Evolutionary conservation across 768 basidiomycete genomes (phyloP), one percentile per base, ranked within the genome.

Genomic region (Mycena leptocephala): DNA sequence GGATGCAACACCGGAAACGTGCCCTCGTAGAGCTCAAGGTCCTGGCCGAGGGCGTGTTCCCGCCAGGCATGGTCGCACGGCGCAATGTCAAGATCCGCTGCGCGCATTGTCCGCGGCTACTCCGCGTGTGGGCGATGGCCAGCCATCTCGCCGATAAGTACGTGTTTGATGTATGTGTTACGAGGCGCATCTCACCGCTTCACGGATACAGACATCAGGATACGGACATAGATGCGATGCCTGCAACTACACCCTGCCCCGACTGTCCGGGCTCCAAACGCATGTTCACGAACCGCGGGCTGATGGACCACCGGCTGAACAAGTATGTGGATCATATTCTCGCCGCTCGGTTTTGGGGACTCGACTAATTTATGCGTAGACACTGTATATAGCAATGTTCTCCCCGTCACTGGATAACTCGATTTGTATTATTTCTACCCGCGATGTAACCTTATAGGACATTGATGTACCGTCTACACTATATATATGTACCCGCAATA

Each of bases 61-160:
- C 70, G 33, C 20, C 16, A 5, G 61, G 35, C 11, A 28, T 53
- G 32, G 11, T 10, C 13, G 24, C 46, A 6, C 61, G 16, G 16
- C 32, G 14, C 8, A 46, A 46, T 61, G 70, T 63, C 20, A 74
- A 68, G 35, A 26, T 68, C 13, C 63, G 58, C 13, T 74, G 73
- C n/a, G 11, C 55, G 9, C 48, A 68, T 16, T 74, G 72, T 30
- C 37, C 37, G 16, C 65, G 41, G 22, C 35, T 74, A 10, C 14
- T 74, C 2, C 43, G 53, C 8, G 26, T 22, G 24, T 16, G 11
- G 10, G 43, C 35, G 24, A 61, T 74, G 51, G 3, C 5, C 1
- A 37, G 65, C 35, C 72, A 74, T 28, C 14, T 74, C 22, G 11
- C 55, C 6, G 32, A 43, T 8, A 59, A 56, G 72, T 74, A 35